Evolutionary conservation across 2,329 filamentous ascomycete species (phyloP).

Genomic region (Aspergillus spinulosporus): DNA sequence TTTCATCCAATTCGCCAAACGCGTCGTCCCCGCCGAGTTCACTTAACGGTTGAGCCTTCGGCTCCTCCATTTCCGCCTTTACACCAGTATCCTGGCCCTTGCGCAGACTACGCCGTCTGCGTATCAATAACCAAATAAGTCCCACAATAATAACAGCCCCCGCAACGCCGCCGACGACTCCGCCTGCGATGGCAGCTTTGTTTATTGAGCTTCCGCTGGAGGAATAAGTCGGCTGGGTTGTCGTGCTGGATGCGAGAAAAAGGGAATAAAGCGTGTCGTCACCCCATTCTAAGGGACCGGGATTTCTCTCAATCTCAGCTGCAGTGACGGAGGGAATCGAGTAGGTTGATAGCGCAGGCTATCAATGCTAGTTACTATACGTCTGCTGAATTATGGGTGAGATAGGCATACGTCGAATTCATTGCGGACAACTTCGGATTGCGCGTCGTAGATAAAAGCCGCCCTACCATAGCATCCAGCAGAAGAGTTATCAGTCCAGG

Average conservation of each 20-base stretch:
- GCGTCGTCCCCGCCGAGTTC: too few relatives aligned
- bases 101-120: not conserved
- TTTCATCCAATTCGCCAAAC: too few relatives aligned
- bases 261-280: not conserved
- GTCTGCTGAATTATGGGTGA: not conserved
- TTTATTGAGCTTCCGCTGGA: not conserved
- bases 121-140: not conserved
- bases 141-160: constrained; percentile 8
- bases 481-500: constrained; percentile 8
- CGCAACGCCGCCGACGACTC: constrained; percentile 18
- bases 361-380: not conserved
- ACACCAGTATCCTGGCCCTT: not conserved
- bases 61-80: not conserved
- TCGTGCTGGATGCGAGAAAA: not conserved
- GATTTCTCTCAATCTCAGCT: constrained; percentile 11
- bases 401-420: constrained; percentile 14
- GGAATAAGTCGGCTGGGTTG: not conserved
- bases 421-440: constrained; percentile 11
- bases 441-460: constrained; percentile 19
- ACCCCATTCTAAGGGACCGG: constrained; percentile 10
- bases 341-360: constrained; percentile 13
- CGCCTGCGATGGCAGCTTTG: constrained; percentile 16
- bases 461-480: constrained; percentile 19
- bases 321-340: constrained; percentile 12
- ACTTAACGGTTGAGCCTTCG: not conserved